Percentiles rank a stretch among this genome's conserved stretches.
These are phyloP conservation scores for Cadophora malorum DNA, from an alignment of 2,329 filamentous ascomycete species.

Conservation along the genomic window DNA sequence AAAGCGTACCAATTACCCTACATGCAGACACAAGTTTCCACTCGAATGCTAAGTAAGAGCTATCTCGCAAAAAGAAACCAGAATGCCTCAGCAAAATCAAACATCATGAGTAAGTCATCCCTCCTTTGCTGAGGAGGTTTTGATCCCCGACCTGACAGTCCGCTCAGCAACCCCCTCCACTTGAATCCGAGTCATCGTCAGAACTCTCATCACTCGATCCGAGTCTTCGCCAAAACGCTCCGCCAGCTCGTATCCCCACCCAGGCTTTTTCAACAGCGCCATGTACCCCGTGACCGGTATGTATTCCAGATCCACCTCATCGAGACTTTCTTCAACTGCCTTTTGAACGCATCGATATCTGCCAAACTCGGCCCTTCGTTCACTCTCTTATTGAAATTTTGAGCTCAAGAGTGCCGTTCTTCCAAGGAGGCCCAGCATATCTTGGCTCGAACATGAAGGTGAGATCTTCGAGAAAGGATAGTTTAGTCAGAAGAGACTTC, in stretches of 20 bases:
- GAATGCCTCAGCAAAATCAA: no score
- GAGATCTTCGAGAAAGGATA: not conserved
- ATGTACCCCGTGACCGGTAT: not conserved
- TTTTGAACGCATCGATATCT: not conserved
- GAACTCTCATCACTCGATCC: no score
- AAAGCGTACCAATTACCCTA: no score
- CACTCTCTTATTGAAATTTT: not conserved
- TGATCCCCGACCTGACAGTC: no score
- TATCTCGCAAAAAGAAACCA: no score
- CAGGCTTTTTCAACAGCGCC: not conserved
- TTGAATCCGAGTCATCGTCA: no score
- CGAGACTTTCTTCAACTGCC: not conserved
- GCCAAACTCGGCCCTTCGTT: not conserved
- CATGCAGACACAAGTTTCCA: no score
- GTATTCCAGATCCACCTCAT: not conserved
- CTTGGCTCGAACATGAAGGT: not conserved
- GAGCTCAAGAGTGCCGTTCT: not conserved
- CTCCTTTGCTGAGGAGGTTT: no score
- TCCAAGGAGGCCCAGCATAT: not conserved
- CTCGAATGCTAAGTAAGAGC: no score
- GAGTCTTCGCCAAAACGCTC: no score
- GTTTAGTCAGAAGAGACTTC: not conserved
- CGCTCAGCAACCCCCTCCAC: no score
- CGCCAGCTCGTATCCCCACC: not conserved
- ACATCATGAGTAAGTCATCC: no score